Percentiles rank a stretch among this genome's conserved stretches.
Evolutionary conservation across 2,329 filamentous ascomycete genomes (phyloP).

Genomic region (Diaporthe citriasiana): DNA sequence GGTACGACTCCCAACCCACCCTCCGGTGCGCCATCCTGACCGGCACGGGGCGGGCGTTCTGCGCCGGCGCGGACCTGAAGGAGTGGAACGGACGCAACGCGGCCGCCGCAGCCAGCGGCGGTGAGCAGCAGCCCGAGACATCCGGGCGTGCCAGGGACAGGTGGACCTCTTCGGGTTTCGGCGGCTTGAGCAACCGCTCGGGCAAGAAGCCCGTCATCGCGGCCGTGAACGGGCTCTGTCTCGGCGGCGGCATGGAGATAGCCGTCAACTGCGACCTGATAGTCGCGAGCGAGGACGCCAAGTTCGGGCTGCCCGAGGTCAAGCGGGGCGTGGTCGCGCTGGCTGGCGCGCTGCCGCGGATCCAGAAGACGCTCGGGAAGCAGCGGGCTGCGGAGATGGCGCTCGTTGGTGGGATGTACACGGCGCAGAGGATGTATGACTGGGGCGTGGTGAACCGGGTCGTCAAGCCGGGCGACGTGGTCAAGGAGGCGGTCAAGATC

Average conservation of each 20-base stretch:
- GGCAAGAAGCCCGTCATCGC: slow-evolving; percentile 83
- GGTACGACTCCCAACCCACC: slow-evolving; percentile 73
- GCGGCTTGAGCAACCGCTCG: slow-evolving; percentile 73
- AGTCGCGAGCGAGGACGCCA: slow-evolving; percentile 69
- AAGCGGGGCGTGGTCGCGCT: slow-evolving; percentile 78
- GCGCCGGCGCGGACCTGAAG: slow-evolving; percentile 77
- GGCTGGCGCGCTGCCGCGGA: slow-evolving; percentile 77
- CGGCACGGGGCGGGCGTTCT: slow-evolving; percentile 75
- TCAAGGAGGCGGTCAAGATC: slow-evolving; percentile 71
- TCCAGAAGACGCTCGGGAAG: slow-evolving; percentile 75
- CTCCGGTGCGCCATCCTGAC: slow-evolving; percentile 75
- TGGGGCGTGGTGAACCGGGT: slow-evolving; percentile 82
- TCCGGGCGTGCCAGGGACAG: slow-evolving; percentile 41
- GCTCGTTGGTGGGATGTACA: slow-evolving; percentile 72
- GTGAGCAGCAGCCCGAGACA: slow-evolving; percentile 48
- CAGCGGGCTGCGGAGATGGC: slow-evolving; percentile 81
- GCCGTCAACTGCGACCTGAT: slow-evolving; percentile 80
- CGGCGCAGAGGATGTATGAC: slow-evolving; percentile 69
- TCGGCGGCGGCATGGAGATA: slow-evolving; percentile 85
- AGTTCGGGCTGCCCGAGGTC: slow-evolving; percentile 80
- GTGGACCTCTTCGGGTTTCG: slow-evolving; percentile 66
- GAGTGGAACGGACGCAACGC: slow-evolving; percentile 69
- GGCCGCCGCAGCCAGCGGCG: slow-evolving; percentile 15
- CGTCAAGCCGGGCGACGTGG: slow-evolving; percentile 61
- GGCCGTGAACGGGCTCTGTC: slow-evolving; percentile 81